Conservation (phyloP, 352 stramenopile genomes). For the Pythium phragmiticola region DNA sequence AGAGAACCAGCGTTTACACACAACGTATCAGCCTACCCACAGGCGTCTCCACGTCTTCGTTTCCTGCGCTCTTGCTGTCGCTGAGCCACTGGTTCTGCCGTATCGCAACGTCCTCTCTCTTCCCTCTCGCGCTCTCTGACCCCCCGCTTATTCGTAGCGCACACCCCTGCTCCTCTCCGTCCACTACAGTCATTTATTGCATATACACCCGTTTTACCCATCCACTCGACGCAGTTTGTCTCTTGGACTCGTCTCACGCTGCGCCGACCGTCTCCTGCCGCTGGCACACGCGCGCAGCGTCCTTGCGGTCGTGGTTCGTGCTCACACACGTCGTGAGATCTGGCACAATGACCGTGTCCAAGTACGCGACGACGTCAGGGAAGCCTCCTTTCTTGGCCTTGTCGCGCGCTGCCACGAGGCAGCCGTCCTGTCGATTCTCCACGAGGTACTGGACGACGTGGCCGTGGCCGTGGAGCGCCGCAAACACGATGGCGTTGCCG, state of each 20-base stretch:
- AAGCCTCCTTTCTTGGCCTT: slow-evolving; percentile 14
- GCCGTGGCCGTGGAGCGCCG: slow-evolving; percentile 26
- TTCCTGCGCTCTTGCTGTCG: too few species aligned
- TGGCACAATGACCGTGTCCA: slow-evolving; percentile 4
- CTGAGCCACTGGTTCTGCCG: too few species aligned
- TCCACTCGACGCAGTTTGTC: too few species aligned
- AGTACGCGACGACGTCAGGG: slow-evolving; percentile 1
- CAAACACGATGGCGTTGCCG: slow-evolving; percentile 27
- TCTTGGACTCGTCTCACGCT: not conserved
- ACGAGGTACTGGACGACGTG: slow-evolving; percentile 27
- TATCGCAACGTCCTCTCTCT: too few species aligned
- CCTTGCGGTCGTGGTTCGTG: slow-evolving; percentile 16
- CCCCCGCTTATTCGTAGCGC: too few species aligned
- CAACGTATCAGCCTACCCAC: too few species aligned
- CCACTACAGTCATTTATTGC: too few species aligned
- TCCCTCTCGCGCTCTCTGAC: too few species aligned
- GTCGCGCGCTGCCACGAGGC: slow-evolving; percentile 16
- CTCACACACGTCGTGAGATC: slow-evolving; percentile 2
- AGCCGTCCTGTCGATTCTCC: slow-evolving; percentile 17
- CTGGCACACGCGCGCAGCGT: slow-evolving; percentile 4
- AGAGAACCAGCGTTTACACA: too few species aligned
- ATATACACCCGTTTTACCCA: too few species aligned
- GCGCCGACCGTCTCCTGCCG: not conserved
- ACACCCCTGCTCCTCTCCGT: too few species aligned
- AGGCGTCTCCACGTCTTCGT: too few species aligned